These are phyloP conservation scores for Rubia tinctorum DNA, from an alignment of 305 asterid genomes.

Conservation along the genomic window DNA sequence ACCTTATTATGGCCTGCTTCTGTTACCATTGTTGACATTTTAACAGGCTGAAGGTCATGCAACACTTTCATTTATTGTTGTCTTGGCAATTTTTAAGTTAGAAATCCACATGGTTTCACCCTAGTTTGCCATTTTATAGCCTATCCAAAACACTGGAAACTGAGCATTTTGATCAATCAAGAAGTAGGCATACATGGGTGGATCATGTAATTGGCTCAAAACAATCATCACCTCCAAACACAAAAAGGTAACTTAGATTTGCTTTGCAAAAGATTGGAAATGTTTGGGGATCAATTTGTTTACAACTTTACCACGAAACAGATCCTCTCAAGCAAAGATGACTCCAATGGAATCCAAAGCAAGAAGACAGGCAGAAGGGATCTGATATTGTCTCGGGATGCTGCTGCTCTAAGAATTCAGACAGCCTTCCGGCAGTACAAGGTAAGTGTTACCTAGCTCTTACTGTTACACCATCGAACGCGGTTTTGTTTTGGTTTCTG, in stretches of 20 bases:
- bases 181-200: constrained; percentile 35
- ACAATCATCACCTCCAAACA: constrained; percentile 35
- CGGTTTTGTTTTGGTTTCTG: neutral
- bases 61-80: constrained; percentile 42
- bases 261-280: neutral
- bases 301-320: neutral
- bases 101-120: constrained; percentile 7
- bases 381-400: constrained; percentile 6
- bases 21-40: constrained; percentile 23
- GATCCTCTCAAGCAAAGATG: constrained; percentile 18
- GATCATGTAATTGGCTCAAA: constrained; percentile 47
- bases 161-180: neutral
- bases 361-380: constrained; percentile 17
- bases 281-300: constrained; percentile 7
- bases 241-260: constrained; percentile 24
- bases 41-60: constrained; percentile 32
- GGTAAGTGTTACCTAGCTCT: constrained; percentile 17
- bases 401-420: constrained; percentile 39
- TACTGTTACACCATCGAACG: neutral
- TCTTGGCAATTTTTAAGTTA: constrained; percentile 39
- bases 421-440: constrained; percentile 31
- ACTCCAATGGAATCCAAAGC: constrained; percentile 27
- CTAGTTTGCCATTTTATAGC: neutral
- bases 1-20: constrained; percentile 7
- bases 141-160: neutral